A percentile compares a stretch with the other conserved stretches of the same genome.
phyloP scores from a whole-genome alignment of 129 eudicot species.

The Escallonia rubra region DNA sequence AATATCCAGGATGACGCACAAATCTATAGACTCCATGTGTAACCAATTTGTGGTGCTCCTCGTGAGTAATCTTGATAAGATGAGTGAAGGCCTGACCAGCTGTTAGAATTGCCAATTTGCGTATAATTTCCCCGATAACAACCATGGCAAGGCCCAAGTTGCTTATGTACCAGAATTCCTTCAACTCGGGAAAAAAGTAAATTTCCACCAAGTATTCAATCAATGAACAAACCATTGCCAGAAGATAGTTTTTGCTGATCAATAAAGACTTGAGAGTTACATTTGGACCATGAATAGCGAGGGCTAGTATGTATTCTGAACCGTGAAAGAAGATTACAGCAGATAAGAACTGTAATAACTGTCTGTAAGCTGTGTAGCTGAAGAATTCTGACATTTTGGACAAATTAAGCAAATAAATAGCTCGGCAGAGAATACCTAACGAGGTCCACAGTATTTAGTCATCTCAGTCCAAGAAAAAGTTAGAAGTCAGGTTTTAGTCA shows the following conservation, averaged over 20 bases:
- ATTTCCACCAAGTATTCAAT: conserved; percentile 70
- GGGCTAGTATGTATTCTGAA: conserved; percentile 73
- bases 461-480: conserved; percentile 3
- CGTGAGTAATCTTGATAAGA: conserved; percentile 63
- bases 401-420: conserved; percentile 20
- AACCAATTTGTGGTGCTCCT: conserved; percentile 67
- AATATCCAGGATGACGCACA: conserved; percentile 89
- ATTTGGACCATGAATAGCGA: conserved; percentile 59
- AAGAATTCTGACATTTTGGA: conserved; percentile 61
- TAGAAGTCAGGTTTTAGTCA: conserved; percentile 10
- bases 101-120: conserved; percentile 84
- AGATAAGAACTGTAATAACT: conserved; percentile 55
- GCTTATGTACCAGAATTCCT: conserved; percentile 72
- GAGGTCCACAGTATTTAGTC: neutral
- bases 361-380: conserved; percentile 62
- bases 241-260: conserved; percentile 63
- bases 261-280: conserved; percentile 73
- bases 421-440: conserved; percentile 3
- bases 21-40: conserved; percentile 72
- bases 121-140: conserved; percentile 66
- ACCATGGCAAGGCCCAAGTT: conserved; percentile 76
- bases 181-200: conserved; percentile 62
- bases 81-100: conserved; percentile 97
- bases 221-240: conserved; percentile 72
- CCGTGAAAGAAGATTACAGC: conserved; percentile 70